Conservation (phyloP, 2,329 filamentous ascomycete genomes). For the Triangularia setosa region DNA sequence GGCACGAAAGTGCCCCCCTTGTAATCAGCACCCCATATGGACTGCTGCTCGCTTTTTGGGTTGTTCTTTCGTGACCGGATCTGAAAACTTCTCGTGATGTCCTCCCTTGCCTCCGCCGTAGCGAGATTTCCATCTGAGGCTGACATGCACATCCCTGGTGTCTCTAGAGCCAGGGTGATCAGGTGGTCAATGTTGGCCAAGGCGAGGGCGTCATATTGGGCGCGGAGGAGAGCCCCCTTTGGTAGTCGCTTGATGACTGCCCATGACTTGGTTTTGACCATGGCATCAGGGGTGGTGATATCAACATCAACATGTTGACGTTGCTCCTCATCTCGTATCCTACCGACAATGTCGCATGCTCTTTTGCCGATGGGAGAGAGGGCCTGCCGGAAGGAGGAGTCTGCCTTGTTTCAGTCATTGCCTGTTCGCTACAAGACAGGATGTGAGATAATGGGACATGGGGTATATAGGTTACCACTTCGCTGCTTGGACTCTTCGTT, state of each 20-base stretch:
- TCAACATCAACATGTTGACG: constrained; percentile 65
- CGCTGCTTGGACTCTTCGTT: constrained; percentile 76
- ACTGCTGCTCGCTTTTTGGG: constrained; percentile 32
- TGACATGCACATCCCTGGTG: constrained; percentile 69
- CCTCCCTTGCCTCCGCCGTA: constrained; percentile 48
- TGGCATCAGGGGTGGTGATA: constrained; percentile 39
- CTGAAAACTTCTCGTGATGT: constrained; percentile 33
- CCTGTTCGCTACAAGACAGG: constrained; percentile 26
- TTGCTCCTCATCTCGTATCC: constrained; percentile 76
- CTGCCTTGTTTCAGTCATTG: constrained; percentile 36
- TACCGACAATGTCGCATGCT: constrained; percentile 75
- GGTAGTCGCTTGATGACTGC: constrained; percentile 80
- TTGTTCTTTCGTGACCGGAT: constrained; percentile 55
- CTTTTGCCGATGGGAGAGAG: constrained; percentile 75
- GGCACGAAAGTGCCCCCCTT: constrained; percentile 54
- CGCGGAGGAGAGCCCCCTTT: constrained; percentile 82
- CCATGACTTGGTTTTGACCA: constrained; percentile 84
- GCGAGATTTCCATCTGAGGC: constrained; percentile 55
- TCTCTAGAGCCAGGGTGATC: constrained; percentile 56
- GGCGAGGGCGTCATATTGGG: constrained; percentile 87
- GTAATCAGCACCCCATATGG: constrained; percentile 68
- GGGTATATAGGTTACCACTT: constrained; percentile 54
- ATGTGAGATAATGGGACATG: constrained; percentile 24
- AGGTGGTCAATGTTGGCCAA: constrained; percentile 70
- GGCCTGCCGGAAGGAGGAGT: constrained; percentile 66